Conservation (phyloP, 2,329 filamentous ascomycete genomes). For the Beauveria rudraprayagi region DNA sequence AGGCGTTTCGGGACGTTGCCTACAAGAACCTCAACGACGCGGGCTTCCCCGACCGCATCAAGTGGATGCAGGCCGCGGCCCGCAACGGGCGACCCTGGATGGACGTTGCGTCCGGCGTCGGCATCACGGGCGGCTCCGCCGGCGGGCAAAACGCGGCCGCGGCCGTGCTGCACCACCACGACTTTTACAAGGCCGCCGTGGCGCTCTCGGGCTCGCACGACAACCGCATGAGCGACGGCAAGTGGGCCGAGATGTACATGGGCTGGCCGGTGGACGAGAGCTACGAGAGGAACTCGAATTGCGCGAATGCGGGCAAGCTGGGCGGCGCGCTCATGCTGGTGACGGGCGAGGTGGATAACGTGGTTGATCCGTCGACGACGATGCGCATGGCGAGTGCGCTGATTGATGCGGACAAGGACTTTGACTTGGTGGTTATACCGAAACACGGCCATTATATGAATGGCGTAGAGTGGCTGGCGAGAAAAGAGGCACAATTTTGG, state of each 20-base stretch:
- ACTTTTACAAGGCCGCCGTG: too few relatives aligned
- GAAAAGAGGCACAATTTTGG: too few relatives aligned
- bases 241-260: constrained; percentile 1
- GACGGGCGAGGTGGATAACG: constrained; percentile 3
- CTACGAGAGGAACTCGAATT: background rate
- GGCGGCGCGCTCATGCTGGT: background rate
- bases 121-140: too few relatives aligned
- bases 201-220: background rate
- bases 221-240: constrained; percentile 1
- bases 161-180: too few relatives aligned
- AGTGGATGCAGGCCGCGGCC: too few relatives aligned
- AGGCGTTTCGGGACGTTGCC: too few relatives aligned
- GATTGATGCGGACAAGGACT: background rate
- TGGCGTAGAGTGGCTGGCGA: background rate
- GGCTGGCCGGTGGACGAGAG: background rate
- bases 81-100: too few relatives aligned
- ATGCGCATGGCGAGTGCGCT: constrained; percentile 1
- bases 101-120: too few relatives aligned
- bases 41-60: too few relatives aligned
- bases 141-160: too few relatives aligned
- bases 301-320: background rate
- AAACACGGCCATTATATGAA: background rate
- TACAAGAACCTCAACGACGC: too few relatives aligned
- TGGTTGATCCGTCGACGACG: background rate
- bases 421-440: background rate